A percentile compares a stretch with the other conserved stretches of the same genome.
Conservation (phyloP, 2,329 filamentous ascomycete genomes). For the Epichloe uncinata region DNA sequence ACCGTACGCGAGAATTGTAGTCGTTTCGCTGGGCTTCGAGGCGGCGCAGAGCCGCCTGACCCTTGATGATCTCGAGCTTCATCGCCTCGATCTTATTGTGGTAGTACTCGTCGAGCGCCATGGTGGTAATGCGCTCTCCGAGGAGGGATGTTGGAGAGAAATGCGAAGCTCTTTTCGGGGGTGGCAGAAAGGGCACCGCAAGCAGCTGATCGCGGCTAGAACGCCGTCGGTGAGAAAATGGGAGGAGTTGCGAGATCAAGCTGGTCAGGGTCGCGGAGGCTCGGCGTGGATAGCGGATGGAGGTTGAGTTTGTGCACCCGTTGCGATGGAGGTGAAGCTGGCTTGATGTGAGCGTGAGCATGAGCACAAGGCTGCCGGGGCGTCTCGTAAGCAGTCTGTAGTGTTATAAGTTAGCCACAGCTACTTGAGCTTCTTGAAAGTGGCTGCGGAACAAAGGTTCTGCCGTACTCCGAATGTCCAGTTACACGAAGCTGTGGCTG, state of each 20-base stretch:
- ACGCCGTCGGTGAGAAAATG: neutral
- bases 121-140: conserved; percentile 29
- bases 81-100: conserved; percentile 99
- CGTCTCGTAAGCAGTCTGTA: conserved; percentile 12
- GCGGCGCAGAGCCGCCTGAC: conserved; percentile 85
- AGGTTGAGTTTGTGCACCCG: neutral
- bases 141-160: neutral
- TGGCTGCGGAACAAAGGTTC: conserved; percentile 7
- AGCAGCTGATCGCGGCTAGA: neutral
- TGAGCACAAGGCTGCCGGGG: conserved; percentile 1
- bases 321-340: conserved; percentile 7
- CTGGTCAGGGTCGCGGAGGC: neutral
- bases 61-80: conserved; percentile 99
- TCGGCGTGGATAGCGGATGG: conserved; percentile 1
- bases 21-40: conserved; percentile 97
- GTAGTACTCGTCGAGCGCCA: conserved; percentile 99
- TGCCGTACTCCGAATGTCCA: conserved; percentile 7
- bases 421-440: neutral
- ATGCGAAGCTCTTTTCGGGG: no score
- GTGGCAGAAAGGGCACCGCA: neutral
- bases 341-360: neutral
- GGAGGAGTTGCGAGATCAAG: neutral
- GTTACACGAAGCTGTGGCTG: no score
- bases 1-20: conserved; percentile 94
- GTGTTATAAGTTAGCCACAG: neutral